Evolutionary conservation across 2,329 filamentous ascomycete genomes (phyloP), one percentile per base, ranked within the genome.

Genomic region (Dryadomyces quercivorus): DNA sequence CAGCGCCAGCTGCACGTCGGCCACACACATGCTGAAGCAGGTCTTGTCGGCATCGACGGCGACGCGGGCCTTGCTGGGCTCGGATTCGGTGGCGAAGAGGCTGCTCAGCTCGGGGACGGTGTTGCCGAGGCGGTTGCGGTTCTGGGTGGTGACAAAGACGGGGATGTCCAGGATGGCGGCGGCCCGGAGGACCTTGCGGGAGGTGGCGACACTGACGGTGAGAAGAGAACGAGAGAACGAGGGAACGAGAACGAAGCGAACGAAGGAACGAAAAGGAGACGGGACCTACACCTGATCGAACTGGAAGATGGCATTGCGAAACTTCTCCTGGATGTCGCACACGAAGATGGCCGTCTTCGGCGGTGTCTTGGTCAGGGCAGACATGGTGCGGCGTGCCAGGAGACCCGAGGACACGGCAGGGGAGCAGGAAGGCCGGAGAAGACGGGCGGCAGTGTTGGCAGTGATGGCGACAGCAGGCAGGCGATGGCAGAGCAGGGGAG

Each of bases 291-390:
- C 78, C 66, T 86, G 89, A 59, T 88, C 80, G 65, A 91, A 96
- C 65, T 94, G 84, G 71, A 85, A 80, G 63, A 97, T 95, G 55
- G 84, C 85, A 9, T 75, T 74, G 58, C 88, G 81, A 71, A 97
- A 97, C 69, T 90, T 94, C 62, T 96, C 92, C 72, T 97, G 92
- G 59, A 97, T 76, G 65, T 97, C 92, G 72, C 92, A 97, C 66
- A 97, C 81, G 64, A 80, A 76, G 63, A 79, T 64, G 16, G 75
- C 72, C 59, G 73, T 45, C 16, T 45, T 51, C 26, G 47, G 16
- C 3, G 15, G 38, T 43, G 43, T 21, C n/a, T n/a, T n/a, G 18
- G 40, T 13, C 5, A 5, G 16, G 22, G 52, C 15, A 6, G 55
- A 46, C 56, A 58, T 58, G 50, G 20, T 50, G 52, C 45, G 49